Percentiles rank a stretch among this genome's conserved stretches.
phyloP scores from a whole-genome alignment of 352 stramenopile species.

The Globisporangium middletonii region DNA sequence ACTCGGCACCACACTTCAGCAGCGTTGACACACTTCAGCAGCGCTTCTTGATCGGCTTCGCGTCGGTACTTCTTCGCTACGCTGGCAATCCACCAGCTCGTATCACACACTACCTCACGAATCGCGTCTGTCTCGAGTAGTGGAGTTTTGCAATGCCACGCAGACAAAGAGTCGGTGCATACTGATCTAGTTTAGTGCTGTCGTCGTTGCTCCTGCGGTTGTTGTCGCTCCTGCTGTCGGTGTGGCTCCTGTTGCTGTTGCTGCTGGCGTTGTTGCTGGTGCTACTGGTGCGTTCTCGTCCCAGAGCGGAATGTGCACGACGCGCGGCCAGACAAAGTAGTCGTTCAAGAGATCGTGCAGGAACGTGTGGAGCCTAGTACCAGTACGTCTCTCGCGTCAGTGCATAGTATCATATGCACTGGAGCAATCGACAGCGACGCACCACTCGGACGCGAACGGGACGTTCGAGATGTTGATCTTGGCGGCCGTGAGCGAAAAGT shows the following conservation, averaged over 20 bases:
- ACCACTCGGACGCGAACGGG: conserved; percentile 78
- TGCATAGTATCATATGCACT: neutral
- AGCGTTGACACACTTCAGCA: too few species aligned
- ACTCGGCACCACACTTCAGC: too few species aligned
- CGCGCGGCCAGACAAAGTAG: conserved; percentile 77
- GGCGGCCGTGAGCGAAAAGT: conserved; percentile 73
- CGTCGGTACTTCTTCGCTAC: too few species aligned
- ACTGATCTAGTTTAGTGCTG: neutral
- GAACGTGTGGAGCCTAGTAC: conserved; percentile 61
- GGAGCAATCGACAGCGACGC: neutral
- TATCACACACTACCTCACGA: too few species aligned
- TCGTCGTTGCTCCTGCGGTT: neutral
- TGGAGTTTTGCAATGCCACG: too few species aligned
- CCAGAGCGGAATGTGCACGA: conserved; percentile 64
- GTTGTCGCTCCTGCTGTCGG: too few species aligned
- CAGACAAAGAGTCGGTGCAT: too few species aligned
- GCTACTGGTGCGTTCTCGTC: conserved; percentile 24
- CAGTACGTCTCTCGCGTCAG: neutral
- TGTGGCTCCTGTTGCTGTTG: neutral
- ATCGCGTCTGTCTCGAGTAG: too few species aligned
- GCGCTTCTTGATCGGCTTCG: too few species aligned
- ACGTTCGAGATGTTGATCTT: conserved; percentile 85
- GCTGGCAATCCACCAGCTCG: too few species aligned
- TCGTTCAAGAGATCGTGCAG: conserved; percentile 67
- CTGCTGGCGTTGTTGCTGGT: neutral